These are phyloP conservation scores for Solanum aculeatissimum DNA, from an alignment of 305 asterid species.

Conservation along the genomic window DNA sequence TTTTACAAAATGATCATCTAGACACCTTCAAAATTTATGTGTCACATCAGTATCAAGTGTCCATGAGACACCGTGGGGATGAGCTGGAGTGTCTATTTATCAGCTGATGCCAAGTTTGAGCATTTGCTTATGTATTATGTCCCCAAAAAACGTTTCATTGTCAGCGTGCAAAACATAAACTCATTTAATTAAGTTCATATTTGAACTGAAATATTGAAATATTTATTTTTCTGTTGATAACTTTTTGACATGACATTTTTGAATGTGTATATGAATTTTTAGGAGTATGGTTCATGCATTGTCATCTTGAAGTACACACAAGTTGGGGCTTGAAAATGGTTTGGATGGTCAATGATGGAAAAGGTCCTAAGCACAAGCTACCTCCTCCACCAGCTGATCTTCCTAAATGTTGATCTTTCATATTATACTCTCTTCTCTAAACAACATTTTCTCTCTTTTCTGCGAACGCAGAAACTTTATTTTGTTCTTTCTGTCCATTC, in stretches of 20 bases:
- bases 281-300: conserved; percentile 77
- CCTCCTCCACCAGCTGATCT: conserved; percentile 73
- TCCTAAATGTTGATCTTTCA: conserved; percentile 41
- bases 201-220: not conserved
- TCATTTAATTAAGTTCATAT: not conserved
- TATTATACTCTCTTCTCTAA: not conserved
- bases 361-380: conserved; percentile 38
- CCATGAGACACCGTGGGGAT: not conserved
- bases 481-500: not conserved
- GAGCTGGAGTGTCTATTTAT: not conserved
- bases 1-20: not conserved
- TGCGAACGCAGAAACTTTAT: not conserved
- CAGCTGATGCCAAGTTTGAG: not conserved
- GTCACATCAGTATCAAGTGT: not conserved
- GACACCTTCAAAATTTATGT: not conserved
- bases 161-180: not conserved
- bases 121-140: not conserved
- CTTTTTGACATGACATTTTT: not conserved
- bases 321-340: conserved; percentile 76
- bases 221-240: not conserved
- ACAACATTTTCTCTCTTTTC: not conserved
- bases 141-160: not conserved
- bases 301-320: conserved; percentile 66
- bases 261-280: not conserved
- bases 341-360: conserved; percentile 56